Conservation (phyloP, 148 eudicot species). For the Salicornia ramosissima region DNA sequence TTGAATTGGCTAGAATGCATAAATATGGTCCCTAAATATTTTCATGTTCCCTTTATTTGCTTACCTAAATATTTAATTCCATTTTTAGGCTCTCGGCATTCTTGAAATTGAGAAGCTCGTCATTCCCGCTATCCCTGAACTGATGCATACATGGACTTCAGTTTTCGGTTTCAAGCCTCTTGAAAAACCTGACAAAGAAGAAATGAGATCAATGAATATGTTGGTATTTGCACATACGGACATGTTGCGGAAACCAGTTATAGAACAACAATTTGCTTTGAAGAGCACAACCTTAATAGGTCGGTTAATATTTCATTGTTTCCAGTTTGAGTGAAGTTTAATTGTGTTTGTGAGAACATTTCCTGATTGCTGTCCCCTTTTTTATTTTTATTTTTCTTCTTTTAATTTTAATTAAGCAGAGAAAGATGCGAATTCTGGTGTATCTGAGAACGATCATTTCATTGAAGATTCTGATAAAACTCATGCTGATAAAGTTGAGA, state of each 20-base stretch:
- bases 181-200: constrained; percentile 45
- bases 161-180: constrained; percentile 74
- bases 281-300: constrained; percentile 35
- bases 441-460: constrained; percentile 14
- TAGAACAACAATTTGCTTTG: constrained; percentile 15
- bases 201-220: constrained; percentile 51
- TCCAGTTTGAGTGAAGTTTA: neutral
- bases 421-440: constrained; percentile 21
- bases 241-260: constrained; percentile 63
- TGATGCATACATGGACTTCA: constrained; percentile 72
- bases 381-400: constrained; percentile 2
- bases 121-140: constrained; percentile 83
- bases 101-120: constrained; percentile 74
- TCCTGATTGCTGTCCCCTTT: neutral
- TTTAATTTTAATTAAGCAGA: constrained; percentile 9
- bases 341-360: no score
- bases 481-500: constrained; percentile 29
- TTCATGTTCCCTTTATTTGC: neutral
- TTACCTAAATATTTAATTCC: neutral
- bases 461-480: constrained; percentile 21
- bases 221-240: constrained; percentile 59
- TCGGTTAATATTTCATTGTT: constrained; percentile 11
- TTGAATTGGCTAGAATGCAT: neutral
- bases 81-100: constrained; percentile 59
- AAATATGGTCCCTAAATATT: neutral